These are phyloP conservation scores for Auxenochlorella protothecoides DNA, from an alignment of 139 green algal species.

Conservation along the genomic window DNA sequence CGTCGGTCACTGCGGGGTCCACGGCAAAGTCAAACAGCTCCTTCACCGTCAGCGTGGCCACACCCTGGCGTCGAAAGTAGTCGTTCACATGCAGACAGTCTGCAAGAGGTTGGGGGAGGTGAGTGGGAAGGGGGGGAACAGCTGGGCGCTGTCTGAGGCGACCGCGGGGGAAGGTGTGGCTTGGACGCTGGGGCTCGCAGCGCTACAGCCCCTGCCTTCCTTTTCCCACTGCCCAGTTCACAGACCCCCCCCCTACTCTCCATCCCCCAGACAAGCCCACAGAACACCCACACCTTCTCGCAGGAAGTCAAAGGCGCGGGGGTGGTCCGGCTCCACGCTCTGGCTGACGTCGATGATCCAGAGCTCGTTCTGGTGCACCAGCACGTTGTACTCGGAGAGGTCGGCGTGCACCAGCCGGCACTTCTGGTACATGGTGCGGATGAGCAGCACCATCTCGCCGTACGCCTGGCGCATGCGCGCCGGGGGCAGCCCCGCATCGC, in stretches of 20 bases:
- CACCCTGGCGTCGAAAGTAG: constrained; percentile 75
- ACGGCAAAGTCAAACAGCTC: constrained; percentile 98
- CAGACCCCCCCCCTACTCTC: background rate
- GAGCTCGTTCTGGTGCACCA: constrained; percentile 54
- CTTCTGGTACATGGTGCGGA: constrained; percentile 76
- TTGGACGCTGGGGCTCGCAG: too few species aligned
- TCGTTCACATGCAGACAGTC: constrained; percentile 87
- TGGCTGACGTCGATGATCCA: constrained; percentile 92
- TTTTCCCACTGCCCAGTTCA: background rate
- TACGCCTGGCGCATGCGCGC: constrained; percentile 50
- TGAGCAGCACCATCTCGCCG: constrained; percentile 59
- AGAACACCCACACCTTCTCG: constrained; percentile 41
- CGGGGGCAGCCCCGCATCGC: constrained; percentile 71
- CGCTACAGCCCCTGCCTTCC: too few species aligned
- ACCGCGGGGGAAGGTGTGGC: too few species aligned
- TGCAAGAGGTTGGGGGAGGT: background rate
- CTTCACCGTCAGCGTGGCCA: constrained; percentile 67
- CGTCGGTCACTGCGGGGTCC: constrained; percentile 72
- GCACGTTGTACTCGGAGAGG: constrained; percentile 95
- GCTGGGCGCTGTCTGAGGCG: too few species aligned
- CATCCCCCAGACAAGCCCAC: background rate
- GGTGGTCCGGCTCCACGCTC: constrained; percentile 95
- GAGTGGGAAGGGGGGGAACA: background rate
- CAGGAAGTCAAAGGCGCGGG: constrained; percentile 93
- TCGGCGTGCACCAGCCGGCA: constrained; percentile 93